Conservation (phyloP, 768 basidiomycete genomes). For the Lentinula sp. region DNA sequence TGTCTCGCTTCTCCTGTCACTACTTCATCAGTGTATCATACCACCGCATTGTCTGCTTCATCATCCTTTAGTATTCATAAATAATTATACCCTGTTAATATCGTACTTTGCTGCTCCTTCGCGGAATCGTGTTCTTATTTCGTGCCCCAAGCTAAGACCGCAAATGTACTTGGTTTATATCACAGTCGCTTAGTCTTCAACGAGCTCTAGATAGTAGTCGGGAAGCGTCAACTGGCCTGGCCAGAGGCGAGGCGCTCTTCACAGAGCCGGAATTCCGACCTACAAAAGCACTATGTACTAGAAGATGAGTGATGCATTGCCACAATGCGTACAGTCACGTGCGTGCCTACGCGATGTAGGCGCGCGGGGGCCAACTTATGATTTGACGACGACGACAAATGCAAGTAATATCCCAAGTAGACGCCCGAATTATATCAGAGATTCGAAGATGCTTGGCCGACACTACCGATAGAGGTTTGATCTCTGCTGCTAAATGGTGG, state of each 20-base stretch:
- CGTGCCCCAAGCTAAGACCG: too few relatives aligned
- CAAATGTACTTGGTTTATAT: too few relatives aligned
- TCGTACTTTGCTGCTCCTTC: neutral
- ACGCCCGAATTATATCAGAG: neutral
- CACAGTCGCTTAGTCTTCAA: too few relatives aligned
- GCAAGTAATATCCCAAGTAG: neutral
- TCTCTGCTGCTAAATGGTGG: slow-evolving; percentile 2
- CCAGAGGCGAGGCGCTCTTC: too few relatives aligned
- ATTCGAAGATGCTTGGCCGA: neutral
- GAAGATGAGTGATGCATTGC: too few relatives aligned
- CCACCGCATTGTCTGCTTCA: neutral
- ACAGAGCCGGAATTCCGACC: too few relatives aligned
- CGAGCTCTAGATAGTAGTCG: too few relatives aligned
- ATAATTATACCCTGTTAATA: slow-evolving; percentile 1
- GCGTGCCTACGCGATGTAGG: too few relatives aligned
- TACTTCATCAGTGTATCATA: neutral
- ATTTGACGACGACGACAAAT: neutral
- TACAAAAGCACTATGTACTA: too few relatives aligned
- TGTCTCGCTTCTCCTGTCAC: neutral
- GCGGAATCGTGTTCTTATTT: too few relatives aligned
- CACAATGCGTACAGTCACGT: too few relatives aligned
- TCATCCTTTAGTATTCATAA: neutral
- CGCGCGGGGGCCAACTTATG: neutral
- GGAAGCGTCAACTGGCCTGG: too few relatives aligned
- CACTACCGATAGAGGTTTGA: neutral